phyloP scores from a whole-genome alignment of 345 rosid species.

The Citrus unshiu region DNA sequence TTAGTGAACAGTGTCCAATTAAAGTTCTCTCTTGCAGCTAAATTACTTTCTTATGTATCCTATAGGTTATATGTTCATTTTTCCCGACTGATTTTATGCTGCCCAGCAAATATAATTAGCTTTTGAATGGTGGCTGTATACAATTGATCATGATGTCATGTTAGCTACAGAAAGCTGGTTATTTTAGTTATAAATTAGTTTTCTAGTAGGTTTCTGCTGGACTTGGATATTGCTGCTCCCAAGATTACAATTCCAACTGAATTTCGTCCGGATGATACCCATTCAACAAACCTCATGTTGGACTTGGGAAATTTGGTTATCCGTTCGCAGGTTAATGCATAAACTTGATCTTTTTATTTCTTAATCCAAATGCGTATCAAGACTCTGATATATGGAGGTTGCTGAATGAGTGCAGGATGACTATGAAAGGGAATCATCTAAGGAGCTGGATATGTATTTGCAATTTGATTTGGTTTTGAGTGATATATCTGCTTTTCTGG shows the following conservation, averaged over 20 bases:
- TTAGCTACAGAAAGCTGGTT: background rate
- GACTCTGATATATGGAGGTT: constrained; percentile 7
- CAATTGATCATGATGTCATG: background rate
- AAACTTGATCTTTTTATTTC: constrained; percentile 1
- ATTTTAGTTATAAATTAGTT: background rate
- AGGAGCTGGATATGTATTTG: constrained; percentile 71
- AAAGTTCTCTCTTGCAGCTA: background rate
- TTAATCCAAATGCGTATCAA: background rate
- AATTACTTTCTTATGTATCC: background rate
- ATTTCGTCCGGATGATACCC: constrained; percentile 62
- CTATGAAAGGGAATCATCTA: constrained; percentile 38
- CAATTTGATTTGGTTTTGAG: constrained; percentile 91
- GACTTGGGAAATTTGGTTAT: constrained; percentile 95
- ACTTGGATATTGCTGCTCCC: constrained; percentile 98
- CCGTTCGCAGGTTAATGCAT: constrained; percentile 65
- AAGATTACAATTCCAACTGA: constrained; percentile 96
- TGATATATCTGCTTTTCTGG: constrained; percentile 88
- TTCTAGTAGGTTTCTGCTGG: constrained; percentile 74
- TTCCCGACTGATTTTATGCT: background rate
- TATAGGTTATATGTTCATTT: background rate
- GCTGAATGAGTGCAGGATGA: constrained; percentile 61
- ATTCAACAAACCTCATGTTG: constrained; percentile 84
- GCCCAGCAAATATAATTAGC: background rate
- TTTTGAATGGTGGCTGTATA: background rate
- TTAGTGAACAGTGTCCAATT: constrained; percentile 1